phyloP scores from a whole-genome alignment of 192 early-diverging fungal species.

The Oehlia diaphana region DNA sequence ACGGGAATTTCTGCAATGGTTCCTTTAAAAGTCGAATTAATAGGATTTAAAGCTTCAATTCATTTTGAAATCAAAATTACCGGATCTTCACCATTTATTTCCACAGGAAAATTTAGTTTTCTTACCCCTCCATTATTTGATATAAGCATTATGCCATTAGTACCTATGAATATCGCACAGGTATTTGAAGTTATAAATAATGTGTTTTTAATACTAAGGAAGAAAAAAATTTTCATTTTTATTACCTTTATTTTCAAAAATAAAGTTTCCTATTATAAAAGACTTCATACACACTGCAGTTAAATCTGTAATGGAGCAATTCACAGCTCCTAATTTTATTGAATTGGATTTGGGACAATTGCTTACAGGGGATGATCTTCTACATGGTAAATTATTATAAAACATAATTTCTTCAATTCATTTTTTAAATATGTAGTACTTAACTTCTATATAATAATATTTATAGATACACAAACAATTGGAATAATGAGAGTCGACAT shows the following conservation, averaged over 20 bases:
- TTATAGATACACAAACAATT: slow-evolving; percentile 24
- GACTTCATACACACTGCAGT: background rate
- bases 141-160: slow-evolving; percentile 3
- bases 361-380: background rate
- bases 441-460: background rate
- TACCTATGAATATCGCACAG: slow-evolving; percentile 25
- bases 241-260: background rate
- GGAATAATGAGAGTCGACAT: slow-evolving; percentile 22
- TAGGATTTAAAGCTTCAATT: background rate
- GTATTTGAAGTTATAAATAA: background rate
- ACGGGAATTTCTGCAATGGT: slow-evolving; percentile 16
- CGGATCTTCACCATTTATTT: slow-evolving; percentile 21
- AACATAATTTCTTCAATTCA: background rate
- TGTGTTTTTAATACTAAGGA: background rate
- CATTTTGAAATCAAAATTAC: slow-evolving; percentile 17
- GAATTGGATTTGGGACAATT: slow-evolving; percentile 13
- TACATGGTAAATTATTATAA: slow-evolving; percentile 4
- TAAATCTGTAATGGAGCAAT: background rate
- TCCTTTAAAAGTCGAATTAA: slow-evolving; percentile 20
- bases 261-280: slow-evolving; percentile 21
- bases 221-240: background rate
- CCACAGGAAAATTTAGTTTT: slow-evolving; percentile 18
- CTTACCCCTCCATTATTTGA: slow-evolving; percentile 2
- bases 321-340: slow-evolving; percentile 15
- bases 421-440: too few relatives aligned